These are phyloP conservation scores for Zymoseptoria passerinii DNA, from an alignment of 2,329 filamentous ascomycete species.

Conservation along the genomic window DNA sequence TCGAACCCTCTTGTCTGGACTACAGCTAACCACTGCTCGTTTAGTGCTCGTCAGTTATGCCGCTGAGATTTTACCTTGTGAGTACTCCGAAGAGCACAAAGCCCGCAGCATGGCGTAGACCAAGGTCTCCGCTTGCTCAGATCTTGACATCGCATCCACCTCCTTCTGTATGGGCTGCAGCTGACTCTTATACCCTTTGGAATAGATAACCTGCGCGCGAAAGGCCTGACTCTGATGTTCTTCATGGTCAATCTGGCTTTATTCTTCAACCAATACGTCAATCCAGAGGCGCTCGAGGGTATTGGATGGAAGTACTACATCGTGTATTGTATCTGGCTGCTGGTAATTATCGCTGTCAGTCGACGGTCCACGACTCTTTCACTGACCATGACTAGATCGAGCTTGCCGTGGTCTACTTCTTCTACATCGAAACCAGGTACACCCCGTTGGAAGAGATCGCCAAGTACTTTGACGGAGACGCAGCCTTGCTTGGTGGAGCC, in stretches of 20 bases:
- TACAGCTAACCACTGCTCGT: too few relatives aligned
- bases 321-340: slow-evolving; percentile 28
- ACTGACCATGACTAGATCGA: not conserved
- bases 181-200: slow-evolving; percentile 31
- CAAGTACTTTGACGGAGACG: slow-evolving; percentile 38
- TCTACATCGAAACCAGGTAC: slow-evolving; percentile 38
- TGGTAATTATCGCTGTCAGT: not conserved
- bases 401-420: slow-evolving; percentile 17
- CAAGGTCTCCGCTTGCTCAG: too few relatives aligned
- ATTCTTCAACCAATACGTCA: slow-evolving; percentile 35
- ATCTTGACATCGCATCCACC: too few relatives aligned
- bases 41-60: too few relatives aligned
- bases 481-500: slow-evolving; percentile 31
- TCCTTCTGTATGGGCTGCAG: too few relatives aligned
- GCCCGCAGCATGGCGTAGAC: too few relatives aligned
- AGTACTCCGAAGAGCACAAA: too few relatives aligned
- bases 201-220: slow-evolving; percentile 33
- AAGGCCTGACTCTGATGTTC: slow-evolving; percentile 39
- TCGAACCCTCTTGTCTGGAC: too few relatives aligned
- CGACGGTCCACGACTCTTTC: not conserved
- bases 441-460: slow-evolving; percentile 40
- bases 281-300: slow-evolving; percentile 23
- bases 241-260: slow-evolving; percentile 39
- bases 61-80: too few relatives aligned
- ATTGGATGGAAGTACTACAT: slow-evolving; percentile 27